A percentile compares a stretch with the other conserved stretches of the same genome.
phyloP scores from a whole-genome alignment of 2,329 filamentous ascomycete genomes.

The Cercospora zeina region DNA sequence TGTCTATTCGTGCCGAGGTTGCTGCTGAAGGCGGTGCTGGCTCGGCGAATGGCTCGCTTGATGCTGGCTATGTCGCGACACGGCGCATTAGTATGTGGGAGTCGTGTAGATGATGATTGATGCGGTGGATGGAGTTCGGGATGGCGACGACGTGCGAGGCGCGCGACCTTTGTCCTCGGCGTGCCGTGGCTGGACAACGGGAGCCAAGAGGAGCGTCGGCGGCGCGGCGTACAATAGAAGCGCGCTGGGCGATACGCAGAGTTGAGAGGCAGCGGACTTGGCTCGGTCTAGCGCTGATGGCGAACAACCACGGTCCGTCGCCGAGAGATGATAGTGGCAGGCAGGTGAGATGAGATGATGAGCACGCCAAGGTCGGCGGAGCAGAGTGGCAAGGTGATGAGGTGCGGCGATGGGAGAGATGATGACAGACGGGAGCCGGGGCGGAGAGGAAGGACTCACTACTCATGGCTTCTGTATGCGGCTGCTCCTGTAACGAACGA shows the following conservation, averaged over 20 bases:
- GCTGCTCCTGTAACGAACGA: background rate
- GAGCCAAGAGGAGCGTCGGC: slow-evolving; percentile 10
- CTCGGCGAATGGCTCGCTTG: slow-evolving; percentile 32
- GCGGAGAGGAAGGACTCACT: slow-evolving; percentile 12
- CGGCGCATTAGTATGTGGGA: slow-evolving; percentile 8
- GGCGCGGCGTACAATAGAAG: slow-evolving; percentile 12
- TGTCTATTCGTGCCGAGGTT: slow-evolving; percentile 12
- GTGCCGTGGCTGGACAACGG: slow-evolving; percentile 13
- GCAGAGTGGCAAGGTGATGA: background rate
- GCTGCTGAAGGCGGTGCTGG: slow-evolving; percentile 23
- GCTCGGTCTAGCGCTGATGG: slow-evolving; percentile 12
- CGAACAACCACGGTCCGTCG: slow-evolving; percentile 3
- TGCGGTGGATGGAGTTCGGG: background rate
- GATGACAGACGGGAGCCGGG: background rate
- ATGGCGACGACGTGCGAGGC: background rate
- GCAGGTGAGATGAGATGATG: background rate
- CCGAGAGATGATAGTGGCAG: background rate
- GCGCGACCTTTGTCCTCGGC: background rate
- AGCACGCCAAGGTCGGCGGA: slow-evolving; percentile 15
- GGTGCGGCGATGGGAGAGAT: background rate
- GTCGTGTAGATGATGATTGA: background rate
- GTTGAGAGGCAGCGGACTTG: background rate
- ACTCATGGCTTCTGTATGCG: slow-evolving; percentile 10
- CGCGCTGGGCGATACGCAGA: background rate
- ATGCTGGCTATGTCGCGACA: slow-evolving; percentile 16